These are phyloP conservation scores for Talaromyces stipitatus DNA, from an alignment of 495 filamentous ascomycete species.

Conservation along the genomic window DNA sequence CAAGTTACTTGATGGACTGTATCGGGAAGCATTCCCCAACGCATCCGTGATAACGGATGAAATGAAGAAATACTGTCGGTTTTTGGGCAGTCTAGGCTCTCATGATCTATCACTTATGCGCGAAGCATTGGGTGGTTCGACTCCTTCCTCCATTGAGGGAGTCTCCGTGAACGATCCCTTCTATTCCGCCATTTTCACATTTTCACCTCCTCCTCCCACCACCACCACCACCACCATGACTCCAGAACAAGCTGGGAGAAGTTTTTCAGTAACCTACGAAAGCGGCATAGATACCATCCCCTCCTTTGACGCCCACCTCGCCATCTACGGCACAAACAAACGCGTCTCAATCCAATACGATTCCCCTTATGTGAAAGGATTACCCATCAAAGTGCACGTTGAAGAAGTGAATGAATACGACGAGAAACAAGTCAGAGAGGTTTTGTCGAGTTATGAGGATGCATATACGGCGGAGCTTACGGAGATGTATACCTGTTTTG, in stretches of 20 bases:
- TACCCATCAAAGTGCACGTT: constrained; percentile 41
- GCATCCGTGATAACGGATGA: constrained; percentile 14
- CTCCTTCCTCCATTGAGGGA: constrained; percentile 34
- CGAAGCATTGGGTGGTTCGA: constrained; percentile 40
- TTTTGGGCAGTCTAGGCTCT: constrained; percentile 41
- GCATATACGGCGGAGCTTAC: constrained; percentile 43
- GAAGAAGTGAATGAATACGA: constrained; percentile 33
- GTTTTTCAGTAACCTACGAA: constrained; percentile 49
- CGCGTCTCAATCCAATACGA: constrained; percentile 39
- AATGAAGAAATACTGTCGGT: constrained; percentile 26
- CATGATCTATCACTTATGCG: constrained; percentile 52
- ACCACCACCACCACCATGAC: no score
- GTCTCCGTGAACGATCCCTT: constrained; percentile 37
- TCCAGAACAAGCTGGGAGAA: neutral
- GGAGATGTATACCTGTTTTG: constrained; percentile 39
- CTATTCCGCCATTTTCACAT: constrained; percentile 36
- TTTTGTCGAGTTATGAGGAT: constrained; percentile 41
- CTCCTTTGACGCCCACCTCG: constrained; percentile 48
- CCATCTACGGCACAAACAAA: constrained; percentile 44
- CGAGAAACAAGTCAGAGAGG: constrained; percentile 24
- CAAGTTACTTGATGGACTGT: constrained; percentile 13
- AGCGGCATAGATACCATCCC: constrained; percentile 46
- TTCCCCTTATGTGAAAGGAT: constrained; percentile 41
- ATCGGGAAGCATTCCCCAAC: constrained; percentile 17
- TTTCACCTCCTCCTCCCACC: neutral